phyloP scores from a whole-genome alignment of 2,329 filamentous ascomycete genomes.

The Fusarium pseudoanthophilum region DNA sequence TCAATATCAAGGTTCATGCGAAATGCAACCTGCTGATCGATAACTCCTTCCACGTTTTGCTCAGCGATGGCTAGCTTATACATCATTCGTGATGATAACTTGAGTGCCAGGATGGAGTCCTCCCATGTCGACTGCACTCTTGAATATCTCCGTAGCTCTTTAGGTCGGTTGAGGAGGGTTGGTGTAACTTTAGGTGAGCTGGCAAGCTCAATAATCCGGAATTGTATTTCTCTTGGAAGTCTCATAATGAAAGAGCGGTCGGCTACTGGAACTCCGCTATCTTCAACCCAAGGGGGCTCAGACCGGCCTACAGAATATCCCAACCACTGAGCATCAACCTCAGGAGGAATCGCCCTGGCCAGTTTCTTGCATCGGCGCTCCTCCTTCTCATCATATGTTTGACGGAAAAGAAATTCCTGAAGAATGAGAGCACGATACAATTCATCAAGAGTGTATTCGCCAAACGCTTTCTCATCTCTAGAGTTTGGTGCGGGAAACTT shows the following conservation, averaged over 20 bases:
- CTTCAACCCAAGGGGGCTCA: neutral
- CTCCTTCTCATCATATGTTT: too few relatives aligned
- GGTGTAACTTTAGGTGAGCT: neutral
- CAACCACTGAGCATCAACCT: rapidly evolving
- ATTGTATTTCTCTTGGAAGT: rapidly evolving
- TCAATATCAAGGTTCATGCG: neutral
- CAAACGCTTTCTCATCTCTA: rapidly evolving
- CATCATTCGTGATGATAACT: neutral
- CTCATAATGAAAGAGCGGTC: rapidly evolving
- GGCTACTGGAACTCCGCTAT: rapidly evolving
- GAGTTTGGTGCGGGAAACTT: rapidly evolving
- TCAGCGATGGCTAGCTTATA: rapidly evolving
- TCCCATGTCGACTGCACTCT: neutral
- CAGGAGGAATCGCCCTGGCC: rapidly evolving
- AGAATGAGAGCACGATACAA: neutral
- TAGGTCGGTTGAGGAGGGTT: rapidly evolving
- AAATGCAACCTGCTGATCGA: rapidly evolving
- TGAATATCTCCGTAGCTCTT: rapidly evolving
- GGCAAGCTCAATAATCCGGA: neutral
- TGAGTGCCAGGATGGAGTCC: rapidly evolving
- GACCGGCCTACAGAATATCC: neutral
- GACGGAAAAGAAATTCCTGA: neutral
- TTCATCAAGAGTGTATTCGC: rapidly evolving
- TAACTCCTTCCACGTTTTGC: rapidly evolving
- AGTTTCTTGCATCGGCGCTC: too few relatives aligned